Evolutionary conservation across 257 asterid genomes (phyloP), one percentile per base, ranked within the genome.

Genomic region (Nicotiana attenuata): DNA sequence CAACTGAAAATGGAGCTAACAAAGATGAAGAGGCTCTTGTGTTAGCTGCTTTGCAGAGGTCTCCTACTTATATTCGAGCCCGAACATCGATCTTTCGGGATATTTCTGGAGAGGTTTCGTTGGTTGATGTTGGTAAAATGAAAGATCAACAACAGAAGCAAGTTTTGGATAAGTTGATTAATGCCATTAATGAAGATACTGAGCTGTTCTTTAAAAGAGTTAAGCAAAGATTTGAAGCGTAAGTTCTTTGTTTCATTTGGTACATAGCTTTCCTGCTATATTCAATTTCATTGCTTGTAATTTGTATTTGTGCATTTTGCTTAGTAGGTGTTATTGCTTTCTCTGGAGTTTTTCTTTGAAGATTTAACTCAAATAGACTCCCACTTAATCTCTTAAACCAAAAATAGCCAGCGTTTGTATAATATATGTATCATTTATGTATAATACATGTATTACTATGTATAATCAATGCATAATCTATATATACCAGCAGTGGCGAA

Each of bases 181-280:
- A 66, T 78, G 87, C 88, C 4, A 88, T 93, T 77, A 86, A 88
- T 76, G 96, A 85, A 50, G 94, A 94, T 80, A 76, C 86, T 28
- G 96, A 89, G 85, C 71, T 85, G 81, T 89, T 93, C 83, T 92
- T 93, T 71, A 24, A 35, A 29, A 91, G 93, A 87, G 97, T 92
- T 67, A 91, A 94, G 89, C 86, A 80, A 84, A 90, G 98, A 94
- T 94, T 94, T 76, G 94, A 92, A 79, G 90, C 84, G 98, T 94
- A 89, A 91, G 98, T 83, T 35, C 5, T 5, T 26, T 26, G 28
- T 26, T 26, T 26, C 28, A 26, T 26, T 26, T 26, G 1, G 28
- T 26, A 26, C 28, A 26, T 26, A 26, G 28, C 28, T 26, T 26
- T 26, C 28, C 28, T 26, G 28, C 47, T 38, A 41, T 41, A 8